Base-by-base conservation (phyloP, 352 stramenopile species). In the Halophytophthora polymorphica region DNA sequence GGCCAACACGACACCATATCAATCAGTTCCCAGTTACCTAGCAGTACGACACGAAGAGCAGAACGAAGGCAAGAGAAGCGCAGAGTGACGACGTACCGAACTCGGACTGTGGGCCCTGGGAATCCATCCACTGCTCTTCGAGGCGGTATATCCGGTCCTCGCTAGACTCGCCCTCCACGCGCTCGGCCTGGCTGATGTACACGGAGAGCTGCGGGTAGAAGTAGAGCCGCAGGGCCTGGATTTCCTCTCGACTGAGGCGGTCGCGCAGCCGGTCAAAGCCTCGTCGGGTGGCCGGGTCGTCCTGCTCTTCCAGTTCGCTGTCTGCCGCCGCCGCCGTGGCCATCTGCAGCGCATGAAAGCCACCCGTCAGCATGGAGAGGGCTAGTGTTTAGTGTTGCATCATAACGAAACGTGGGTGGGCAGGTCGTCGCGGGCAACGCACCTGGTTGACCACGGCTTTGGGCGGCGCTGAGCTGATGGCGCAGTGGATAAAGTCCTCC, bases 51-150 rank as follows among this genome's bases (percentile, higher is more conserved):
- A 31, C 8, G 10, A 46, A 14, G 11, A 55, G 33, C 17, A 28
- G n/a, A n/a, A n/a, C n/a, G n/a, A n/a, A n/a, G n/a, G n/a, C n/a
- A n/a, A n/a, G n/a, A n/a, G n/a, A n/a, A n/a, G n/a, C n/a, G n/a
- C n/a, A n/a, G n/a, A n/a, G n/a, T n/a, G n/a, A n/a, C 15, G 8
- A 58, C 74, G 33, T 71, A 94, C 84, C 83, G 53, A 94, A 94
- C 61, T 94, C 84, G 1, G 84, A 94, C 43, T 94, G 79, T 3
- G 84, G 84, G n/a, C 84, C 84, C 40, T 94, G 84, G 11, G 80
- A 66, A 36, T 83, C 81, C 82, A 94, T 94, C 84, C 84, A 94
- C 67, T 94, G 82, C 47, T 94, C 84, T 62, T 94, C 84, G 11
- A 94, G 53, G 21, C 84, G 77, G 48, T 93, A 94, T 79, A 94